These are phyloP conservation scores for Stenogyne calaminthoides DNA, from an alignment of 305 asterid genomes.

Conservation along the genomic window DNA sequence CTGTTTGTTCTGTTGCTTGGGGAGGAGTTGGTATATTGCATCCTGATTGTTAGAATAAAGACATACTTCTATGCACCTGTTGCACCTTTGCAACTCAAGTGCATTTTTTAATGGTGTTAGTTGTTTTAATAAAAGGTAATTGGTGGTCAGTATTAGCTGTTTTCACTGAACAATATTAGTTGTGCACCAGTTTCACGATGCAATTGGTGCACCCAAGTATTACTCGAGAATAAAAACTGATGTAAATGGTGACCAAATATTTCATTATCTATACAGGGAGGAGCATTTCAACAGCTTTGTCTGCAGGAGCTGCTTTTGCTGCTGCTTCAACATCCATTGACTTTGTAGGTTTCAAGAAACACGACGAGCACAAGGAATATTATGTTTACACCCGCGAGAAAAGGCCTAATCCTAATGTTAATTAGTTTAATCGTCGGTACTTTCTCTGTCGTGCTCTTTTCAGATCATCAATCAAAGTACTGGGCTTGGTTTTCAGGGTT, in stretches of 20 bases:
- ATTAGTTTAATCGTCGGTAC: slow-evolving; percentile 33
- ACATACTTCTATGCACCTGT: too few species aligned
- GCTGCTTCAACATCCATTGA: slow-evolving; percentile 73
- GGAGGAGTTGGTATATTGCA: background rate
- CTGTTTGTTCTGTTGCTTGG: background rate
- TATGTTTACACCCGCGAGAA: slow-evolving; percentile 82
- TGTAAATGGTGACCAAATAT: slow-evolving; percentile 17
- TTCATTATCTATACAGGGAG: slow-evolving; percentile 51
- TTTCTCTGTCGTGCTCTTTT: slow-evolving; percentile 11
- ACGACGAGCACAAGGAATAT: slow-evolving; percentile 81
- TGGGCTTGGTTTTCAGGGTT: slow-evolving; percentile 34
- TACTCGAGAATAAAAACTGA: background rate
- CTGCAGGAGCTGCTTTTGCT: slow-evolving; percentile 92
- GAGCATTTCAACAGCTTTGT: slow-evolving; percentile 76
- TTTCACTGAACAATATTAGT: too few species aligned
- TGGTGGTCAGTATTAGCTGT: too few species aligned
- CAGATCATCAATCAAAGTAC: slow-evolving; percentile 19
- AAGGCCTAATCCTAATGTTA: slow-evolving; percentile 57
- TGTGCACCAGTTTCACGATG: too few species aligned
- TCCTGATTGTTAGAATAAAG: background rate
- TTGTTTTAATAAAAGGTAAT: too few species aligned
- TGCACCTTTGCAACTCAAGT: too few species aligned
- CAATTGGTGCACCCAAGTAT: too few species aligned
- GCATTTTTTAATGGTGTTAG: too few species aligned
- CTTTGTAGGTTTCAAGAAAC: slow-evolving; percentile 74